phyloP scores from a whole-genome alignment of 768 basidiomycete species.

The Mycena vulgaris region DNA sequence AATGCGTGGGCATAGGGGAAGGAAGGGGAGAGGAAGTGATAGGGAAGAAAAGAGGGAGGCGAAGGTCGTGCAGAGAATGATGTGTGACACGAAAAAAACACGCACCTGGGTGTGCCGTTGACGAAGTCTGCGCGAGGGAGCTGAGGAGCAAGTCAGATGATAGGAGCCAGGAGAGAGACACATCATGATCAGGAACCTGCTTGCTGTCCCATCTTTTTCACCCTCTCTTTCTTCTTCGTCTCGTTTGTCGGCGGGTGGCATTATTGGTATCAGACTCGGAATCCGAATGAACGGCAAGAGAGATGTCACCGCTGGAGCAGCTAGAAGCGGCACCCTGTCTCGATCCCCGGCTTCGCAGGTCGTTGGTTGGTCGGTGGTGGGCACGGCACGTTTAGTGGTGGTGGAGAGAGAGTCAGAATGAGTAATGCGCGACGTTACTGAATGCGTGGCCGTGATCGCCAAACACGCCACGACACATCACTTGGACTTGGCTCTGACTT shows the following conservation, averaged over 20 bases:
- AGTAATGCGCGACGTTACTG: constrained; percentile 1
- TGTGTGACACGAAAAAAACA: too few species aligned
- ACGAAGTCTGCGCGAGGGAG: background rate
- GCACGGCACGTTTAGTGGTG: constrained; percentile 4
- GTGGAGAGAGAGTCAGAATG: constrained; percentile 12
- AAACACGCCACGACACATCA: constrained; percentile 8
- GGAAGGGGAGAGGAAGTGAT: constrained; percentile 4
- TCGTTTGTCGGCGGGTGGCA: constrained; percentile 1
- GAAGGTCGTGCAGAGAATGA: background rate
- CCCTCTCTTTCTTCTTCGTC: constrained; percentile 3
- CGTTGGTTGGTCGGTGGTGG: background rate
- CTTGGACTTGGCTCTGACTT: too few species aligned
- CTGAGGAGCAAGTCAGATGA: constrained; percentile 7
- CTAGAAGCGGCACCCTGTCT: constrained; percentile 2
- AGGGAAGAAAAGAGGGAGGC: constrained; percentile 1
- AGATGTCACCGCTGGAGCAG: background rate
- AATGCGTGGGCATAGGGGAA: background rate
- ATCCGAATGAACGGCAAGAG: constrained; percentile 6
- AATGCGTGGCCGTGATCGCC: constrained; percentile 11
- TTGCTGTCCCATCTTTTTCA: background rate
- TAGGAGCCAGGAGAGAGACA: background rate
- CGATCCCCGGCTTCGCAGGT: background rate
- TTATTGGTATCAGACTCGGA: background rate
- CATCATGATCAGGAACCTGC: background rate
- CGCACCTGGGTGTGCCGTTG: background rate